Evolutionary conservation across 768 basidiomycete species (phyloP).

Genomic region (Sutorius australiensis): DNA sequence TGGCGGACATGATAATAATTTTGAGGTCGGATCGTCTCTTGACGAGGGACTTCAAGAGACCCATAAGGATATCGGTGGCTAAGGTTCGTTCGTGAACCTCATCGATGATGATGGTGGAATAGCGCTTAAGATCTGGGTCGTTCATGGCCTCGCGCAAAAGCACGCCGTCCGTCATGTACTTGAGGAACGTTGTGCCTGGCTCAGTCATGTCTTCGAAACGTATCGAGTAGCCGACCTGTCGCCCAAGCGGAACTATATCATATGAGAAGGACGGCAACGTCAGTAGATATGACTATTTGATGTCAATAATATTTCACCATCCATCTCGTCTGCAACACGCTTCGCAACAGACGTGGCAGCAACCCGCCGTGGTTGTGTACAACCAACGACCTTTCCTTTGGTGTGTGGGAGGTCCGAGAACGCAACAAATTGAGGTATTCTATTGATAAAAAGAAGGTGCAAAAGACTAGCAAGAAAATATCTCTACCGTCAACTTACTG

Average conservation of each 20-base stretch:
- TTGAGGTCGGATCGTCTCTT: slow-evolving; percentile 84
- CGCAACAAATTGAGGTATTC: slow-evolving; percentile 95
- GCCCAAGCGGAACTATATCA: slow-evolving; percentile 76
- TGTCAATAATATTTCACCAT: slow-evolving; percentile 55
- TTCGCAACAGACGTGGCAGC: slow-evolving; percentile 98
- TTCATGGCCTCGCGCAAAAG: slow-evolving; percentile 98
- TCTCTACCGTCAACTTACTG: slow-evolving; percentile 56
- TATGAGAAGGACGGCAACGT: slow-evolving; percentile 5
- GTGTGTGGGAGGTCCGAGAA: slow-evolving; percentile 91
- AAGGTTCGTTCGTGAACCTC: slow-evolving; percentile 98
- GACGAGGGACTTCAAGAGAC: slow-evolving; percentile 82
- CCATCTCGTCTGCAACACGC: slow-evolving; percentile 99
- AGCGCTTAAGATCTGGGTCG: slow-evolving; percentile 81
- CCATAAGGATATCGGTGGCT: slow-evolving; percentile 98
- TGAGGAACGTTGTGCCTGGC: slow-evolving; percentile 94
- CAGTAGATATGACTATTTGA: neutral
- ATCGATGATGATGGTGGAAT: slow-evolving; percentile 97
- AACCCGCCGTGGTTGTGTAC: slow-evolving; percentile 94
- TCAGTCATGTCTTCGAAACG: slow-evolving; percentile 83
- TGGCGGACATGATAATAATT: slow-evolving; percentile 98
- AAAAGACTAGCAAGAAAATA: slow-evolving; percentile 18
- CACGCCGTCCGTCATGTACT: slow-evolving; percentile 99
- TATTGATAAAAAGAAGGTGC: slow-evolving; percentile 36
- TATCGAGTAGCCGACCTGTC: slow-evolving; percentile 96
- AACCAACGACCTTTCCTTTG: slow-evolving; percentile 88